Evolutionary conservation across 306 rosid species (phyloP).

Genomic region (Cicer cuneatum): DNA sequence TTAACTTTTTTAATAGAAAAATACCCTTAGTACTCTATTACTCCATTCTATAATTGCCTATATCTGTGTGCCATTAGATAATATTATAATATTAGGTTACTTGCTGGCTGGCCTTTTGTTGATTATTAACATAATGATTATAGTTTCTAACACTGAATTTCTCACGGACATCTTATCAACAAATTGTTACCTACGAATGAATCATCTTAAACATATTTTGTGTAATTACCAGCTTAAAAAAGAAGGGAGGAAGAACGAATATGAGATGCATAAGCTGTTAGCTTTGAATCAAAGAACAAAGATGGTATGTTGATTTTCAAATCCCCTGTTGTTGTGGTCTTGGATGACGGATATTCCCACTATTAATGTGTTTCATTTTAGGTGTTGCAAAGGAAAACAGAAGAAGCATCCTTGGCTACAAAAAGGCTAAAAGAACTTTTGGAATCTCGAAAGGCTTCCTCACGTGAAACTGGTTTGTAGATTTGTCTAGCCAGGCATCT

Average conservation of each 20-base stretch:
- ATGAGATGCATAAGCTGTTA: constrained; percentile 91
- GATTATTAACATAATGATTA: not conserved
- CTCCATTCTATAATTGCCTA: not conserved
- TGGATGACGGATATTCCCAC: constrained; percentile 35
- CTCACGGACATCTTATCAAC: not conserved
- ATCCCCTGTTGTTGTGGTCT: constrained; percentile 11
- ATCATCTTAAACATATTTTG: constrained; percentile 32
- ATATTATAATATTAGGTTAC: not conserved
- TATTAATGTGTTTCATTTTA: constrained; percentile 39
- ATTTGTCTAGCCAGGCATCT: constrained; percentile 21
- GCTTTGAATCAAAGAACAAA: constrained; percentile 97
- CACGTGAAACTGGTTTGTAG: constrained; percentile 72
- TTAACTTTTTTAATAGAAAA: not conserved
- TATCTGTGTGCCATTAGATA: not conserved
- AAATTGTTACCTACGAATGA: constrained; percentile 7
- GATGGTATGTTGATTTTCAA: constrained; percentile 64
- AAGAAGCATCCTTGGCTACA: constrained; percentile 92
- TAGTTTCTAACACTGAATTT: not conserved
- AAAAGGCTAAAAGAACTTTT: constrained; percentile 90
- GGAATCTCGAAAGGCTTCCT: constrained; percentile 79
- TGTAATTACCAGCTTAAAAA: constrained; percentile 82
- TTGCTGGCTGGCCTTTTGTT: not conserved
- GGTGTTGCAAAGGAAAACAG: constrained; percentile 97
- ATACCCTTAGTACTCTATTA: not conserved
- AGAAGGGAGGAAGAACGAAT: constrained; percentile 96